phyloP scores from a whole-genome alignment of 2,329 filamentous ascomycete species.

The Colletotrichum sp. region DNA sequence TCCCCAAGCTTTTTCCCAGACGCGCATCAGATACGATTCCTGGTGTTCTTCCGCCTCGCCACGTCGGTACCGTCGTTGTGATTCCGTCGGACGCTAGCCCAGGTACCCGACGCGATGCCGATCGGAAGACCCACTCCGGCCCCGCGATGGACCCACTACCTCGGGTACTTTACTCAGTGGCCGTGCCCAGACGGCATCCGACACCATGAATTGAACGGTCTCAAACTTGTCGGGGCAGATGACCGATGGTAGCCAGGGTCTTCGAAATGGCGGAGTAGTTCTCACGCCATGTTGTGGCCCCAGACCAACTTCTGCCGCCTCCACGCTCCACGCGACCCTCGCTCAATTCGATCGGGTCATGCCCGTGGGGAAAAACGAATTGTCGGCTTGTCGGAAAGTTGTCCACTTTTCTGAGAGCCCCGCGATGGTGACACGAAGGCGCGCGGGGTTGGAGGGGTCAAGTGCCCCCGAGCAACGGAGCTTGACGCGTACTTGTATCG shows the following conservation, averaged over 20 bases:
- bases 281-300: background rate
- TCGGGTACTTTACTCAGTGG: background rate
- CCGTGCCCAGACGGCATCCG: background rate
- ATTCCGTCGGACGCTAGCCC: background rate
- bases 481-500: background rate
- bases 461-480: background rate
- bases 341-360: background rate
- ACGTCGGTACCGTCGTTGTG: background rate
- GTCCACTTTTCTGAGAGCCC: background rate
- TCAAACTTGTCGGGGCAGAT: background rate
- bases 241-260: background rate
- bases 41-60: background rate
- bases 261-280: background rate
- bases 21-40: accelerated
- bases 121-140: conserved; percentile 5
- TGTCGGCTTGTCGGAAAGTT: conserved; percentile 12
- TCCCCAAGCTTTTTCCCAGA: accelerated
- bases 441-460: background rate
- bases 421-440: background rate
- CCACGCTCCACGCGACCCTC: background rate
- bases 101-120: conserved; percentile 8
- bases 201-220: background rate
- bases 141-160: background rate
- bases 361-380: background rate
- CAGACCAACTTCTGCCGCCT: background rate